Evolutionary conservation across 1,284 basidiomycete genomes (phyloP).

Genomic region (Apiotrichum montevideense): DNA sequence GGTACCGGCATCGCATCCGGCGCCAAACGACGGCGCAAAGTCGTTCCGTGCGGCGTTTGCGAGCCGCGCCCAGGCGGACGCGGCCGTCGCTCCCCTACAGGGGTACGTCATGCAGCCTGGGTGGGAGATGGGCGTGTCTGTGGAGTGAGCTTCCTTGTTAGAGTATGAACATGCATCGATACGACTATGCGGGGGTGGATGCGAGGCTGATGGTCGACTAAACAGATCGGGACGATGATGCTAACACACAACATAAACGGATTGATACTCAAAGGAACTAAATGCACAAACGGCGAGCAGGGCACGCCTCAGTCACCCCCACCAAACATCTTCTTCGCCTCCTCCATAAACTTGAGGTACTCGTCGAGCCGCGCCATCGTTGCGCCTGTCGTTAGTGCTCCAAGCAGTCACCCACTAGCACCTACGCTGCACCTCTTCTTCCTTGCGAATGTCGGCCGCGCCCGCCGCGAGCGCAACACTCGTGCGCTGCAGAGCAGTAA

Average conservation of each 20-base stretch:
- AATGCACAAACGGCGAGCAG: too few species aligned
- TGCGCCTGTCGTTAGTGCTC: too few species aligned
- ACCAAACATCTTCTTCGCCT: too few species aligned
- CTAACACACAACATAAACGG: too few species aligned
- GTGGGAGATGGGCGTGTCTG: conserved; percentile 39
- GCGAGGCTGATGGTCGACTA: too few species aligned
- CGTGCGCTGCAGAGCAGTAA: conserved; percentile 8
- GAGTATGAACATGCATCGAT: background rate
- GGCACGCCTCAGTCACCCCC: too few species aligned
- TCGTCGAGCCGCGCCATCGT: too few species aligned
- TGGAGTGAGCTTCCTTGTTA: conserved; percentile 8
- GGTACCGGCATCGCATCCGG: conserved; percentile 27
- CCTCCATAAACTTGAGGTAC: too few species aligned
- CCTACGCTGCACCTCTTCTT: conserved; percentile 31
- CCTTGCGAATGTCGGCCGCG: conserved; percentile 17
- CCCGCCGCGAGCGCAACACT: conserved; percentile 19
- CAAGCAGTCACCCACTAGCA: background rate
- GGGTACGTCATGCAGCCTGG: conserved; percentile 42
- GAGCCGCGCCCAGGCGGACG: conserved; percentile 21
- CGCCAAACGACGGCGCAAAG: conserved; percentile 32
- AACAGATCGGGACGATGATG: too few species aligned
- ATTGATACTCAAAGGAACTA: too few species aligned
- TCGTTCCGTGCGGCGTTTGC: conserved; percentile 32
- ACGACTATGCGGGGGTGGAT: too few species aligned
- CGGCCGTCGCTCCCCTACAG: conserved; percentile 25